Conservation (phyloP, 2,329 filamentous ascomycete genomes). For the Hortaea sp. region DNA sequence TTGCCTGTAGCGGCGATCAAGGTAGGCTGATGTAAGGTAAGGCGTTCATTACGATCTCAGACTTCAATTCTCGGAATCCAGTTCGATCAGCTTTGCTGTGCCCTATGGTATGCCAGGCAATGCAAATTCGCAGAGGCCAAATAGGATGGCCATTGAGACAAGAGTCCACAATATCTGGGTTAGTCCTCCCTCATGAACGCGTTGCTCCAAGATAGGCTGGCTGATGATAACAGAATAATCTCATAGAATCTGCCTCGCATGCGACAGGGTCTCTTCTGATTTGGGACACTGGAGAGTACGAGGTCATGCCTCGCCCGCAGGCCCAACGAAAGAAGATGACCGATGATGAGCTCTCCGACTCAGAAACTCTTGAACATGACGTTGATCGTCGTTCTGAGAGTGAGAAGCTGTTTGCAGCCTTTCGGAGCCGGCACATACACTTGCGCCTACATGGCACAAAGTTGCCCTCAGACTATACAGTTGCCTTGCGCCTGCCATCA, state of each 20-base stretch:
- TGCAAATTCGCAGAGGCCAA: conserved; percentile 28
- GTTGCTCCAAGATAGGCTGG: background rate
- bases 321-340: conserved; percentile 14
- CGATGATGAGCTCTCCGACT: conserved; percentile 25
- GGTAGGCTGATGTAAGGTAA: conserved; percentile 13
- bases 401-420: conserved; percentile 29
- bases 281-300: conserved; percentile 38
- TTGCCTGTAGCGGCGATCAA: no score
- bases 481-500: conserved; percentile 29
- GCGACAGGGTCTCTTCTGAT: conserved; percentile 36
- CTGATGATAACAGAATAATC: conserved; percentile 29
- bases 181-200: conserved; percentile 3
- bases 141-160: conserved; percentile 36
- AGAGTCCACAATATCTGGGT: conserved; percentile 36
- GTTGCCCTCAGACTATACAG: conserved; percentile 30
- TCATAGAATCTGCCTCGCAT: conserved; percentile 34
- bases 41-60: conserved; percentile 49
- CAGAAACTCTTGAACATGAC: conserved; percentile 8
- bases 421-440: conserved; percentile 29
- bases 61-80: conserved; percentile 58
- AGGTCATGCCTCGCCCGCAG: conserved; percentile 22
- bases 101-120: conserved; percentile 36
- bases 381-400: conserved; percentile 17
- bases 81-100: conserved; percentile 49
- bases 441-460: conserved; percentile 32